Evolutionary conservation across 2,329 filamentous ascomycete genomes (phyloP), one percentile per base, ranked within the genome.

Genomic region (Thielaviopsis ethacetica): DNA sequence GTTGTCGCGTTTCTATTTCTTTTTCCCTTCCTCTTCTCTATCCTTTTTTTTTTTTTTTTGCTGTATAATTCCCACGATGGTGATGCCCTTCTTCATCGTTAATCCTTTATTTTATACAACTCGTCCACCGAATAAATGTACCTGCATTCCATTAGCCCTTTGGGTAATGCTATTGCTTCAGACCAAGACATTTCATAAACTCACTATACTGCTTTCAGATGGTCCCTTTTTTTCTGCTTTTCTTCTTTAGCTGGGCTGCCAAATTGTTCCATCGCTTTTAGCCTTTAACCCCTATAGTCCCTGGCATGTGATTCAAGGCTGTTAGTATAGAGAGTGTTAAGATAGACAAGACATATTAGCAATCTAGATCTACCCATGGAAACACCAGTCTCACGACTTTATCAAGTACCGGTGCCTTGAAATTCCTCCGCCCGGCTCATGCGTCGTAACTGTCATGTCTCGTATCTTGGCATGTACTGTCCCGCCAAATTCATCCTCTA

Each of bases 391-490:
- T n/a, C 17, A 44, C 7, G 38, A 44, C 38, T 44, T 44, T 44
- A 44, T 44, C 38, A 44, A 3, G 38, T 44, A 44, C 38, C 38
- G 38, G 38, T 44, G 38, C 38, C 17, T 44, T 15, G 38, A 44
- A 15, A 44, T 44, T 44, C 38, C 38, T n/a, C 38, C 17, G 12
- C 38, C 38, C 7, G 54, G 47, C 41, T 56, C 54, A 22, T 44
- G 54, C 54, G 47, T 34, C 19, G 38, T 41, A 24, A 56, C 54
- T 13, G 54, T 56, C 54, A 59, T 55, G 19, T 59, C 57, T 9
- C 57, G 57, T 15, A 59, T 53, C 38, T 57, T 60, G 9, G 58
- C 58, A 27, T 57, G 38, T 21, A 60, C 34, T 21, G 49, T 60
- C 15, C 51, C 49, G 15, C 58, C 58, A 52, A 30, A 27, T 30